Evolutionary conservation across 1,139 yeast species (phyloP), one percentile per base, ranked within the genome.

Genomic region (Yamadazyma epiphylla): DNA sequence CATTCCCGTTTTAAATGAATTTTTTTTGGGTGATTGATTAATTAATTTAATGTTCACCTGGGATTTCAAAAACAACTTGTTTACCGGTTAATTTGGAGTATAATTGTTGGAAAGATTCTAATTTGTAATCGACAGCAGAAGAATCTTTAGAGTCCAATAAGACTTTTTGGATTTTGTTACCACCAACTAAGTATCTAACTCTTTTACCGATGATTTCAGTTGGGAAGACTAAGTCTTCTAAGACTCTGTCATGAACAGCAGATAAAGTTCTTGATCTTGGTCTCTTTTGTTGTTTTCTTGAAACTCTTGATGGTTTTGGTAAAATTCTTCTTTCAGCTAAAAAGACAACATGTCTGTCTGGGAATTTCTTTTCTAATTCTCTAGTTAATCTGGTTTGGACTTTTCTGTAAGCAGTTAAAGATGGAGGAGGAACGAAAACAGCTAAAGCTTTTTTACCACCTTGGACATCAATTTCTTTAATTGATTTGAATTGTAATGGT

Each of bases 361-460:
- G 94, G 89, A 91, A 91, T 78, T 91, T 91, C 94, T 91, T 91
- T 78, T 91, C 98, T 69, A 91, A 86, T 79, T 91, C 98, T 77
- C 98, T 91, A 76, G 96, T 88, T 69, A 91, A 83, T 77, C 87
- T 82, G 64, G 79, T 80, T 80, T 91, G 98, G 58, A 88, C 94
- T 77, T 83, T 88, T 88, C 91, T 96, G 94, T 86, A 89, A 54
- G 84, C 82, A 54, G 77, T 59, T 68, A 91, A 82, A 58, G 88
- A 77, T 73, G 98, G 96, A 56, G 85, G 94, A 69, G 98, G 98
- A 55, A 91, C 96, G 64, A 91, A 91, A 73, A 91, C 77, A 70
- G 91, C 96, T 66, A 91, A 80, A 58, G 97, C 97, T 80, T 88
- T 88, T 83, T 91, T 91, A 74, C 96, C 97, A 68, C 96, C 96